Base-by-base conservation (phyloP, 2,329 filamentous ascomycete species). In the Penicillium capsulatum region DNA sequence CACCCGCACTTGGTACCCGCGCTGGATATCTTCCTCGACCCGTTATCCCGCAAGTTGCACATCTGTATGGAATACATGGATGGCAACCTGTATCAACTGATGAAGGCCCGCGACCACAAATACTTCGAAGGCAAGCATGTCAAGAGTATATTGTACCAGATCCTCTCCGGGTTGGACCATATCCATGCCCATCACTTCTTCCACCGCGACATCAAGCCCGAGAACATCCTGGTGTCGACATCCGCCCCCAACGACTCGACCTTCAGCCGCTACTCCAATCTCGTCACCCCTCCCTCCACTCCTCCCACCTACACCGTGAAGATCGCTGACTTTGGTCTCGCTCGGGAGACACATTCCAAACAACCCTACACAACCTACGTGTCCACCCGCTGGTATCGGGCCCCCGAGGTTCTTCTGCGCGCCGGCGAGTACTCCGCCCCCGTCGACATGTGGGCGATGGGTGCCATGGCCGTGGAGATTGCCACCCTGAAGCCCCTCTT, bases 61-160 rank as follows among this genome's bases (percentile, higher is more conserved):
- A 98, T 98, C 53, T 83, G 80, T 60, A 98, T 98, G 92, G 92
- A 98, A 71, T 96, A 94, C 68, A 98, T 98, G 92, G 92, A 98
- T 64, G 92, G 92, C 35, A 98, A 98, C 66, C 76, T 98, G 1
- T 98, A 98, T 67, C 92, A 98, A 67, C 71, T 98, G 48, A 98
- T 98, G 92, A 98, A 98, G 72, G 84, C 92, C 36, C 81, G 92
- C 44, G 92, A 98, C 54, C 91, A 96, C 74, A 97, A 97, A 68
- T 84, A 76, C 48, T 76, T 98, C 17, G 92, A 98, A 59, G 85
- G 86, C 38, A 80, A 78, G 45, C 94, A 87, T 57, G 92, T 98
- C 45, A 97, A 98, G 76, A 97, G 91, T 71, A 94, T 98, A 48
- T 75, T 98, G 26, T 96, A 86, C 68, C 92, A 98, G 71, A 98